These are phyloP conservation scores for Naematelia encephala DNA, from an alignment of 768 basidiomycete genomes.

Conservation along the genomic window DNA sequence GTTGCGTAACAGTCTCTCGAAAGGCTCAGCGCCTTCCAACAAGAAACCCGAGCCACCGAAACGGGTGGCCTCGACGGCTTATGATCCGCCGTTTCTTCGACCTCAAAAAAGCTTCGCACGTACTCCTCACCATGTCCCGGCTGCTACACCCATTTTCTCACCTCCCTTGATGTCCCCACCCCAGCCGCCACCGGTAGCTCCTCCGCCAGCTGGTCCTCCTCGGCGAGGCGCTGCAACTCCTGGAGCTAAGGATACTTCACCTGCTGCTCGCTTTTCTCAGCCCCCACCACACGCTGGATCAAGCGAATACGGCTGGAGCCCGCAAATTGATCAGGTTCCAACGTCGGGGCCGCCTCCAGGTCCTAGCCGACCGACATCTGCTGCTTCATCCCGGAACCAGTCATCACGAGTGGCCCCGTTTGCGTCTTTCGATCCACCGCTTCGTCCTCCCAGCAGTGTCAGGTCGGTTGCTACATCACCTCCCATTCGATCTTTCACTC, in stretches of 20 bases:
- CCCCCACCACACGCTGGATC: not conserved
- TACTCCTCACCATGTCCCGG: slow-evolving; percentile 15
- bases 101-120: slow-evolving; percentile 37
- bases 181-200: slow-evolving; percentile 13
- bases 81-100: slow-evolving; percentile 41
- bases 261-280: not conserved
- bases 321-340: too few species aligned
- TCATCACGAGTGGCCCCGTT: not conserved
- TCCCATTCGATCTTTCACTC: not conserved
- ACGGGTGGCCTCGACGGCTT: slow-evolving; percentile 35
- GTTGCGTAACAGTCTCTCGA: not conserved
- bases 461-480: not conserved
- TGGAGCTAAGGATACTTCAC: not conserved
- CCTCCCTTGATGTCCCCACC: slow-evolving; percentile 15
- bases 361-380: slow-evolving; percentile 9
- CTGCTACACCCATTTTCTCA: slow-evolving; percentile 15
- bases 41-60: slow-evolving; percentile 22
- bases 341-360: not conserved
- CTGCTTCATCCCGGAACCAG: not conserved
- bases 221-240: slow-evolving; percentile 1
- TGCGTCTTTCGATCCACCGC: slow-evolving; percentile 22
- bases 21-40: slow-evolving; percentile 1
- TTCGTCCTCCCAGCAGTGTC: slow-evolving; percentile 12
- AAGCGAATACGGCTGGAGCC: too few species aligned
- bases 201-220: slow-evolving; percentile 29